Conservation (phyloP, 2,329 filamentous ascomycete genomes). For the Paramyrothecium sp. region DNA sequence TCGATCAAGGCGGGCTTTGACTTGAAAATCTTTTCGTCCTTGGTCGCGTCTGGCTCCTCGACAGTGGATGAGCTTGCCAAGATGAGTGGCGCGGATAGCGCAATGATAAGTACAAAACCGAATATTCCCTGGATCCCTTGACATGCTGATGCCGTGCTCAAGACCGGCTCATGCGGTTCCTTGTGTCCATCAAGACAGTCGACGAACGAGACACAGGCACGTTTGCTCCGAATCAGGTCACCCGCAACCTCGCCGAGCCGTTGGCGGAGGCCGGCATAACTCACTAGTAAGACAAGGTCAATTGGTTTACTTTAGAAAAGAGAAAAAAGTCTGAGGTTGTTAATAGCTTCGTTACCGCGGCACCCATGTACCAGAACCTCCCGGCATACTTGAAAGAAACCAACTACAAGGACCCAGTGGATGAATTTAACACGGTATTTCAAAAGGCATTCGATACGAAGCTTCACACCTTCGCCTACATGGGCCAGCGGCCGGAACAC, state of each 20-base stretch:
- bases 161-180: not conserved
- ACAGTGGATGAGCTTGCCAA: not conserved
- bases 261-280: not conserved
- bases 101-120: not conserved
- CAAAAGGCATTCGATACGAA: slow-evolving; percentile 7
- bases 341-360: slow-evolving; percentile 6
- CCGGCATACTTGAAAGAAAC: slow-evolving; percentile 12
- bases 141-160: too few relatives aligned
- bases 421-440: slow-evolving; percentile 14
- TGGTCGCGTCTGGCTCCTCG: not conserved
- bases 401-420: slow-evolving; percentile 11
- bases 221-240: slow-evolving; percentile 3
- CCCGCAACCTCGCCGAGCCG: slow-evolving; percentile 1
- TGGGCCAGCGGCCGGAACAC: slow-evolving; percentile 6
- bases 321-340: not conserved
- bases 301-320: too few relatives aligned
- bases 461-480: not conserved
- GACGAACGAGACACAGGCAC: not conserved
- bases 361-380: slow-evolving; percentile 7
- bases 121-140: too few relatives aligned
- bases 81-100: not conserved
- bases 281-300: slow-evolving; percentile 1
- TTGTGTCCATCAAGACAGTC: not conserved
- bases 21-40: not conserved
- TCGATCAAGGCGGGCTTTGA: not conserved